Conservation (phyloP, 306 rosid species). For the Cucurbita argyrosperma region DNA sequence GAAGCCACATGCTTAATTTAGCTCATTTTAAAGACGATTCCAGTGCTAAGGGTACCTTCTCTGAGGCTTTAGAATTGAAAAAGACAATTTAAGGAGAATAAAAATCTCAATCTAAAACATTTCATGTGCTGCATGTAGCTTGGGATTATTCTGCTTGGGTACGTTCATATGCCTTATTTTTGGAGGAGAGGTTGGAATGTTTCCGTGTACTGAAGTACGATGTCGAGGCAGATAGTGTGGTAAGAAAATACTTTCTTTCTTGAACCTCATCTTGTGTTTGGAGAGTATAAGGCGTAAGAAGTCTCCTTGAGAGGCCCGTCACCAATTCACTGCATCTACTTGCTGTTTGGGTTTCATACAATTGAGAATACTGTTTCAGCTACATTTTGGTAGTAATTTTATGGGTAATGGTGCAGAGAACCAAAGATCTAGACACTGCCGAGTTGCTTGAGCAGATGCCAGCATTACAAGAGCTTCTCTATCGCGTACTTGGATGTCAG, state of each 20-base stretch:
- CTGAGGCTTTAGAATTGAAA: neutral
- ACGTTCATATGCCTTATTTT: constrained; percentile 81
- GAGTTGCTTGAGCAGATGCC: constrained; percentile 93
- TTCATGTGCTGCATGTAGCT: constrained; percentile 38
- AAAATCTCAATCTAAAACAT: neutral
- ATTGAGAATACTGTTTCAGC: neutral
- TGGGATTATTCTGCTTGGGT: constrained; percentile 99
- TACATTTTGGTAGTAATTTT: neutral
- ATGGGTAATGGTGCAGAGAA: constrained; percentile 59
- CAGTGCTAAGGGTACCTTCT: constrained; percentile 69
- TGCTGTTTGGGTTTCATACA: neutral
- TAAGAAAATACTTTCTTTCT: constrained; percentile 26
- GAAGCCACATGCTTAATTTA: constrained; percentile 97
- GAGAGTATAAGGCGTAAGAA: neutral
- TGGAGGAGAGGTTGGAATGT: constrained; percentile 99
- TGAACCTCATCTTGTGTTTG: neutral
- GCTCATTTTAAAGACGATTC: constrained; percentile 98
- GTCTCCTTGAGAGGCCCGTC: neutral
- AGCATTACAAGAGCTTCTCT: constrained; percentile 82
- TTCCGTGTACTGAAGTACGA: constrained; percentile 91
- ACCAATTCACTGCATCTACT: neutral
- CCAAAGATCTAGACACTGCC: constrained; percentile 81
- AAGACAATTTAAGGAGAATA: neutral
- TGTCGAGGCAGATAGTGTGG: constrained; percentile 79
- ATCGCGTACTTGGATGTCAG: constrained; percentile 83